phyloP scores from a whole-genome alignment of 768 basidiomycete species.

The Mycena chlorophos region DNA sequence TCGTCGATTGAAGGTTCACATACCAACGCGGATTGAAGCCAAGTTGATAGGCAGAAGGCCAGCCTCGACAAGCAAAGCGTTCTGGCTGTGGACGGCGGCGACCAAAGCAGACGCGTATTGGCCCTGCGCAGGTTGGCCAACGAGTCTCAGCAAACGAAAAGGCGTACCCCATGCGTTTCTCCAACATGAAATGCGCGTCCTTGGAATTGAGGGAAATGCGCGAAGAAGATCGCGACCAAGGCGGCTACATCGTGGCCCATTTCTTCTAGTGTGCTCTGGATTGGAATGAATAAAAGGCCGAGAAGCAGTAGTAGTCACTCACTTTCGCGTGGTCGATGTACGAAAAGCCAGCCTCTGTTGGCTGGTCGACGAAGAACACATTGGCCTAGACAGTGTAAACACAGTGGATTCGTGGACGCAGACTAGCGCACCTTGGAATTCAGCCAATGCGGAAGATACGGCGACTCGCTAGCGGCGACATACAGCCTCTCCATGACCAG shows the following conservation, averaged over 20 bases:
- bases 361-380: slow-evolving; percentile 49
- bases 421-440: slow-evolving; percentile 37
- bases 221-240: slow-evolving; percentile 57
- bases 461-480: slow-evolving; percentile 37
- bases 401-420: too few species aligned
- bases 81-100: slow-evolving; percentile 50
- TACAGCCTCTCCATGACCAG: slow-evolving; percentile 32
- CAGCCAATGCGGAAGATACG: slow-evolving; percentile 48
- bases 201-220: slow-evolving; percentile 53
- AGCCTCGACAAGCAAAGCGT: slow-evolving; percentile 36
- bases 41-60: slow-evolving; percentile 53
- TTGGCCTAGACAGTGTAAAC: slow-evolving; percentile 31
- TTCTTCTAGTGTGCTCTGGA: slow-evolving; percentile 50
- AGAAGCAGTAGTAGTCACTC: background rate
- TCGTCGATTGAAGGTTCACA: background rate
- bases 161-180: slow-evolving; percentile 55
- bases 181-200: slow-evolving; percentile 47
- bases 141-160: background rate
- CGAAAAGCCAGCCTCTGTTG: slow-evolving; percentile 45
- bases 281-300: background rate
- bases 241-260: slow-evolving; percentile 56
- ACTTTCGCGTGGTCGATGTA: slow-evolving; percentile 40
- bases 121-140: slow-evolving; percentile 33
- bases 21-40: slow-evolving; percentile 52
- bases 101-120: slow-evolving; percentile 54